A percentile compares a stretch with the other conserved stretches of the same genome.
These are phyloP conservation scores for Arthrobotrys conoides DNA, from an alignment of 2,329 filamentous ascomycete genomes.

Conservation along the genomic window DNA sequence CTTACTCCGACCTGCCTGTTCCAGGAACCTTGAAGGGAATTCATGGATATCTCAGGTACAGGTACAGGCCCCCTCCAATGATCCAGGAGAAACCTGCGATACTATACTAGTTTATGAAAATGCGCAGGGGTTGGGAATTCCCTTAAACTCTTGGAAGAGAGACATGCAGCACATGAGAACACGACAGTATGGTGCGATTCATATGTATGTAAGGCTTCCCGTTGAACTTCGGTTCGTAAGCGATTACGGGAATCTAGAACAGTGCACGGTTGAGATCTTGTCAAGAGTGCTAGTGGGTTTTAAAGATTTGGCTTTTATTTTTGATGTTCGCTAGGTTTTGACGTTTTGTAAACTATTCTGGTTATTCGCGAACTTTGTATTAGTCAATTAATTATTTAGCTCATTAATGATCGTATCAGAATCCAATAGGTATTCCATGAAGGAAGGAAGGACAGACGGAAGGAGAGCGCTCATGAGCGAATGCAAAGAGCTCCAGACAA, in stretches of 20 bases:
- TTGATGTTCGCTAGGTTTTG: background rate
- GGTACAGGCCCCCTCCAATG: background rate
- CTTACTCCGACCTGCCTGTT: constrained; percentile 7
- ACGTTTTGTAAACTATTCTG: background rate
- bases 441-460: background rate
- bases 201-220: background rate
- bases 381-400: constrained; percentile 4
- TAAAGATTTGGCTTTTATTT: too few species aligned
- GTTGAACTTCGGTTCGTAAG: constrained; percentile 3
- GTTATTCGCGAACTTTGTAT: background rate
- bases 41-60: background rate
- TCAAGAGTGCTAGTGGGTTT: too few species aligned
- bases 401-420: constrained; percentile 5
- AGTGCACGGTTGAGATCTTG: background rate
- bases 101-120: background rate
- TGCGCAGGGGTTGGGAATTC: constrained; percentile 10
- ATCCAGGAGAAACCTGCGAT: background rate
- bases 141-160: background rate
- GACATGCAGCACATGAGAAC: constrained; percentile 10
- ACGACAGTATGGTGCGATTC: background rate
- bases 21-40: constrained; percentile 9
- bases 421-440: background rate
- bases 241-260: constrained; percentile 8
- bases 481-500: constrained; percentile 2
- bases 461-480: background rate